phyloP scores from a whole-genome alignment of 176 grass and related monocot species.

The Oryza punctata region DNA sequence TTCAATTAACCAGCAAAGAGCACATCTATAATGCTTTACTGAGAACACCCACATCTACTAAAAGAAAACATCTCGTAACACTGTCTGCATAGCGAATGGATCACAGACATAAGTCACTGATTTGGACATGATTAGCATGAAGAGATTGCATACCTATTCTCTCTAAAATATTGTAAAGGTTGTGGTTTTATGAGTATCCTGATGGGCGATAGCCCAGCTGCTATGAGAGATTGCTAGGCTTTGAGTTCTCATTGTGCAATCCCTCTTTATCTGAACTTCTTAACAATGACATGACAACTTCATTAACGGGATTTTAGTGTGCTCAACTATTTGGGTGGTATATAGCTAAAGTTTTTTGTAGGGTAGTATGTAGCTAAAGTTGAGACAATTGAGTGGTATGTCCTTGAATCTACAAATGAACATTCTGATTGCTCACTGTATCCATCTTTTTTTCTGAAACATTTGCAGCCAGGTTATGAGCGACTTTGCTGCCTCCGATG shows the following conservation, averaged over 20 bases:
- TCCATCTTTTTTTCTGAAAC: background rate
- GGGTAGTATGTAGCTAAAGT: background rate
- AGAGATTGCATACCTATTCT: background rate
- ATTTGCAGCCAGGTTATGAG: conserved; percentile 67
- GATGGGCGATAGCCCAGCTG: background rate
- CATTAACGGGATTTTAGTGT: background rate
- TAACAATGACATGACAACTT: background rate
- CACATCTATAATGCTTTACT: background rate
- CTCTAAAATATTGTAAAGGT: background rate
- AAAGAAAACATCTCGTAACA: background rate
- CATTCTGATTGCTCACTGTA: background rate
- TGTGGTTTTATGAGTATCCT: background rate
- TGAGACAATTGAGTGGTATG: background rate
- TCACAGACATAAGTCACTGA: background rate
- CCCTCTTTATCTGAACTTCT: background rate
- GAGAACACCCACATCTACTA: background rate
- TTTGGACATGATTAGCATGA: background rate
- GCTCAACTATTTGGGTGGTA: background rate
- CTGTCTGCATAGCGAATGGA: background rate
- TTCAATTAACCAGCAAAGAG: background rate
- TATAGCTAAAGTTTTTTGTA: background rate
- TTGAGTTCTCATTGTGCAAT: background rate
- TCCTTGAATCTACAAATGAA: background rate
- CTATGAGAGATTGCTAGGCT: background rate
- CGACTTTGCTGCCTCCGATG: conserved; percentile 75